phyloP scores from a whole-genome alignment of 192 early-diverging fungal species.

The Diversispora eburnea region DNA sequence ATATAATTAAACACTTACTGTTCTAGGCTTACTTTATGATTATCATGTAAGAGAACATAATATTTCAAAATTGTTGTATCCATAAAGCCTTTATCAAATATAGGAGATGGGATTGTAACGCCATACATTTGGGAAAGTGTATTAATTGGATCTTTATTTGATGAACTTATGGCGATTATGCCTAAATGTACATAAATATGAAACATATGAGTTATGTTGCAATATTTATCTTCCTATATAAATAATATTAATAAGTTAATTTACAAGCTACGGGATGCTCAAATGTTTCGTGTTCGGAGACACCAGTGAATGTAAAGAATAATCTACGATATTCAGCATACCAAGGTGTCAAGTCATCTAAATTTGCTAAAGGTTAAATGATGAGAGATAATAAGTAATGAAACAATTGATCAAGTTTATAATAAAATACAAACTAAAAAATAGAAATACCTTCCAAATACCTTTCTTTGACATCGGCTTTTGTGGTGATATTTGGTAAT shows the following conservation, averaged over 20 bases:
- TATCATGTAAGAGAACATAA: constrained; percentile 86
- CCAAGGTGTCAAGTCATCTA: constrained; percentile 76
- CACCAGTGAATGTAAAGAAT: constrained; percentile 57
- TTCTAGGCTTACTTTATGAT: constrained; percentile 46
- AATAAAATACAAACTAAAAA: not conserved
- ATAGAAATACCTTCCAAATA: constrained; percentile 42
- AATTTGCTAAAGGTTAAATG: constrained; percentile 32
- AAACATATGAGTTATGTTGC: too few relatives aligned
- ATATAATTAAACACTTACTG: constrained; percentile 42
- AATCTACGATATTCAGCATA: constrained; percentile 71
- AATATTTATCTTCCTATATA: too few relatives aligned
- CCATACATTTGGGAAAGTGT: constrained; percentile 59
- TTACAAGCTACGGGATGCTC: constrained; percentile 88
- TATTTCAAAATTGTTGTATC: constrained; percentile 79
- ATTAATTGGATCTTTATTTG: constrained; percentile 71
- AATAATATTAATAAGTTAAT: constrained; percentile 25
- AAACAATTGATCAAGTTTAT: not conserved
- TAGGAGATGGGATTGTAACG: constrained; percentile 46
- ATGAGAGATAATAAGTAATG: not conserved
- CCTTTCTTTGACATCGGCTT: constrained; percentile 45
- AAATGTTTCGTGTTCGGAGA: constrained; percentile 90
- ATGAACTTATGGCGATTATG: constrained; percentile 60
- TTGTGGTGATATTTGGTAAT: constrained; percentile 39
- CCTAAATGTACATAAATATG: constrained; percentile 35
- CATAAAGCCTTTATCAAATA: constrained; percentile 68